Percentiles rank a stretch among this genome's conserved stretches.
These are phyloP conservation scores for Cardamine occulta DNA, from an alignment of 345 rosid genomes.

Conservation along the genomic window DNA sequence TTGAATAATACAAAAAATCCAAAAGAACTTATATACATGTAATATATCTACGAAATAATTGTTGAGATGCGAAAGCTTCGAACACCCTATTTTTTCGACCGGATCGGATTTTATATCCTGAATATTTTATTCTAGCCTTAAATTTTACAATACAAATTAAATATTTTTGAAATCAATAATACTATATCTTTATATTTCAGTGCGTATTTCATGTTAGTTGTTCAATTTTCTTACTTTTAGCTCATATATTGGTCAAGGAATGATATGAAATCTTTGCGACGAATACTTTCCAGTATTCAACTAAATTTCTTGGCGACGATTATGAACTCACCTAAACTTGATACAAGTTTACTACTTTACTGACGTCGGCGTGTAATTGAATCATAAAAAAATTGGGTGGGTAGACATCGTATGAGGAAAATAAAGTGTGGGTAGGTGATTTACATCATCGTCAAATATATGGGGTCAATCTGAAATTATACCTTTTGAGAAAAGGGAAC, in stretches of 20 bases:
- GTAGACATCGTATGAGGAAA: slow-evolving; percentile 15
- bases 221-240: neutral
- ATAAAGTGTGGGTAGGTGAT: slow-evolving; percentile 39
- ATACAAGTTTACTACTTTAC: slow-evolving; percentile 26
- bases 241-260: neutral
- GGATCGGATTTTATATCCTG: no score
- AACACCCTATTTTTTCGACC: no score
- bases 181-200: neutral
- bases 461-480: slow-evolving; percentile 34
- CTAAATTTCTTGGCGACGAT: slow-evolving; percentile 15
- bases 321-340: slow-evolving; percentile 26
- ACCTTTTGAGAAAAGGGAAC: slow-evolving; percentile 30
- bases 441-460: slow-evolving; percentile 35
- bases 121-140: no score
- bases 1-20: neutral
- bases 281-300: slow-evolving; percentile 7
- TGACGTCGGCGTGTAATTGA: slow-evolving; percentile 24
- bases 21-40: slow-evolving; percentile 11
- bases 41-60: neutral
- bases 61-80: no score
- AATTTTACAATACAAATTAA: neutral
- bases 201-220: neutral
- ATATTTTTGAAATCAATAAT: neutral
- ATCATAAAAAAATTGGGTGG: slow-evolving; percentile 24
- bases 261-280: no score